Percentiles rank a stretch among this genome's conserved stretches.
Conservation (phyloP, 148 eudicot species). For the Polygonum maritimum region DNA sequence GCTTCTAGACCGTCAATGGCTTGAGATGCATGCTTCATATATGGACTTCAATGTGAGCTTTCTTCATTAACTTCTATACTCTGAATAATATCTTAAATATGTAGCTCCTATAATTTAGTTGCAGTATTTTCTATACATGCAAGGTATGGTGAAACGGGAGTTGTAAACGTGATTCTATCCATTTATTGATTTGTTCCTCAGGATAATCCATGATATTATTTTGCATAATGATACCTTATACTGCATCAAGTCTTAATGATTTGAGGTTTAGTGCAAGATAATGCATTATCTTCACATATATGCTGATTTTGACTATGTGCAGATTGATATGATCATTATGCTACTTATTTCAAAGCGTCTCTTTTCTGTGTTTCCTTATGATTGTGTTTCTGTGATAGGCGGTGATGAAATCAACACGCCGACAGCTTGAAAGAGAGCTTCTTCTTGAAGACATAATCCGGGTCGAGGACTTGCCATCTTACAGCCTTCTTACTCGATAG, state of each 20-base stretch:
- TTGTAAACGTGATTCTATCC: neutral
- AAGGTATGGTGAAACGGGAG: neutral
- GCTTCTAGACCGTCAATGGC: constrained; percentile 92
- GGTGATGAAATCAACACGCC: constrained; percentile 97
- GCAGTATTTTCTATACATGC: neutral
- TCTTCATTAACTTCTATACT: neutral
- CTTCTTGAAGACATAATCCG: constrained; percentile 60
- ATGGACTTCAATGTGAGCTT: constrained; percentile 97
- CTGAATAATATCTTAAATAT: neutral
- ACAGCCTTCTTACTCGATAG: constrained; percentile 62
- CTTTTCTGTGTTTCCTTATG: neutral
- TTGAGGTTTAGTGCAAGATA: too few relatives aligned
- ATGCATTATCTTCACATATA: too few relatives aligned
- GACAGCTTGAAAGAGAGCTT: constrained; percentile 84
- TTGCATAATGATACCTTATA: too few relatives aligned
- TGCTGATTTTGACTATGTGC: neutral
- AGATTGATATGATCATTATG: neutral
- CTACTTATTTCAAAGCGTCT: neutral
- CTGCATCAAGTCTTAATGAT: too few relatives aligned
- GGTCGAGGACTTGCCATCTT: constrained; percentile 86
- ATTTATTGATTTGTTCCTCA: neutral
- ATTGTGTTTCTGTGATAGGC: constrained; percentile 28
- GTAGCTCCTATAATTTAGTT: neutral
- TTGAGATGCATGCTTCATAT: constrained; percentile 93
- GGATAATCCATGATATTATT: neutral